A percentile compares a stretch with the other conserved stretches of the same genome.
phyloP scores from a whole-genome alignment of 306 rosid species.

The Dryas drummondii region DNA sequence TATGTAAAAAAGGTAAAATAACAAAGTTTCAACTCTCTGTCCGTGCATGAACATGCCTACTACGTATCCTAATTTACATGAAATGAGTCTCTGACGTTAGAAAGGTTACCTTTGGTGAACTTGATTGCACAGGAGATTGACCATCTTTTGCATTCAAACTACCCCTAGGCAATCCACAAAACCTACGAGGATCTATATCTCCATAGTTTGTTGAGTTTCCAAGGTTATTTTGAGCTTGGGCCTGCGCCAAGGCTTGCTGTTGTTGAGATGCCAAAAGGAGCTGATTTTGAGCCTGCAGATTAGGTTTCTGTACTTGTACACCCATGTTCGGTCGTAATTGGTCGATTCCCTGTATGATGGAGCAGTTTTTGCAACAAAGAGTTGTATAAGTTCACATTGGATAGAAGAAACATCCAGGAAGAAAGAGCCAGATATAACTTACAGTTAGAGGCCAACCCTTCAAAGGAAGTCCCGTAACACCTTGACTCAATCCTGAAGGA shows the following conservation, averaged over 20 bases:
- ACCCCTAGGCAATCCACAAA: constrained; percentile 70
- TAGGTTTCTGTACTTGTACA: constrained; percentile 82
- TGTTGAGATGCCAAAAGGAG: constrained; percentile 75
- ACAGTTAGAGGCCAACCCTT: constrained; percentile 98
- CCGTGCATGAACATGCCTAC: not conserved
- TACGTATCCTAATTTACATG: not conserved
- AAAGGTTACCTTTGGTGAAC: constrained; percentile 70
- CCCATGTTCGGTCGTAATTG: constrained; percentile 79
- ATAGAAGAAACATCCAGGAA: constrained; percentile 4
- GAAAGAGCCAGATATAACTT: constrained; percentile 36
- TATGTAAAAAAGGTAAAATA: not conserved
- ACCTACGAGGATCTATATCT: constrained; percentile 79
- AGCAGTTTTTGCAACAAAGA: constrained; percentile 1
- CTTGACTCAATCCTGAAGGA: constrained; percentile 66
- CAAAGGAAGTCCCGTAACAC: constrained; percentile 76
- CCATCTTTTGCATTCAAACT: constrained; percentile 67
- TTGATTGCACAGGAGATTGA: constrained; percentile 85
- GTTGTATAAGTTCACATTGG: not conserved
- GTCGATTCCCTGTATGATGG: constrained; percentile 65
- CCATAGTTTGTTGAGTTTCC: constrained; percentile 59
- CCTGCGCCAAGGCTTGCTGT: constrained; percentile 72
- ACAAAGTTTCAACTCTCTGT: not conserved
- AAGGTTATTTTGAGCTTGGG: constrained; percentile 71
- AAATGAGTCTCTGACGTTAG: not conserved
- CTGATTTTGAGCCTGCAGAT: constrained; percentile 70